Evolutionary conservation across 306 rosid species (phyloP), one percentile per base, ranked within the genome.

Genomic region (Quercus robur): DNA sequence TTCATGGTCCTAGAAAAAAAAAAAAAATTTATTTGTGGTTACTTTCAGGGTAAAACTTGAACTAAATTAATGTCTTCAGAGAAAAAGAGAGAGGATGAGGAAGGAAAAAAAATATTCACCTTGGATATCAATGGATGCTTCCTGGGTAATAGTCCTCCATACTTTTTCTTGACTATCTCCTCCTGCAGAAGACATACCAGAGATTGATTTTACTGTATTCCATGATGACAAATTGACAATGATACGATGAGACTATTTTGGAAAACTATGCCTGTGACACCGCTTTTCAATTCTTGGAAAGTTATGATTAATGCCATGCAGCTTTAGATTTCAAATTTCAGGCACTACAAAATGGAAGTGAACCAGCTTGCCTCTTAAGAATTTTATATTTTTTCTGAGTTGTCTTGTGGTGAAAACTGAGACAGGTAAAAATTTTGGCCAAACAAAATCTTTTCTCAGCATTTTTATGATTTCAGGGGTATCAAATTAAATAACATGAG

Each of bases 61-160:
- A 33, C 79, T 17, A 72, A 75, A 12, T 26, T 7, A 73, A 19
- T 54, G 66, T 44, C 31, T 23, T 13, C 31, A 4, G 5, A 31
- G 26, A 35, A 23, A 51, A 31, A 62, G 9, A 21, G 31, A 20
- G 46, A 11, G 23, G 71, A 35, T 41, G n/a, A 30, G 59, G 81
- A 23, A 74, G 56, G 80, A 30, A 74, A 33, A 78, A 72, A 6
- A 69, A 73, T 51, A 76, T 49, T 55, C 81, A 95, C 99, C 95
- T 95, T 95, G 69, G 98, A 95, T 87, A 95, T 95, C 78, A 95
- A 86, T 38, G 99, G 99, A 81, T 93, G 93, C 84, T 93, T 95
- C 91, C 63, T 95, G 68, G 96, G 98, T 57, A 93, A 6, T n/a
- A 92, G 75, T 70, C 99, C 99, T 74, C 99, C 98, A 80, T 93